phyloP scores from a whole-genome alignment of 768 basidiomycete genomes.

The Boletus huronensis region DNA sequence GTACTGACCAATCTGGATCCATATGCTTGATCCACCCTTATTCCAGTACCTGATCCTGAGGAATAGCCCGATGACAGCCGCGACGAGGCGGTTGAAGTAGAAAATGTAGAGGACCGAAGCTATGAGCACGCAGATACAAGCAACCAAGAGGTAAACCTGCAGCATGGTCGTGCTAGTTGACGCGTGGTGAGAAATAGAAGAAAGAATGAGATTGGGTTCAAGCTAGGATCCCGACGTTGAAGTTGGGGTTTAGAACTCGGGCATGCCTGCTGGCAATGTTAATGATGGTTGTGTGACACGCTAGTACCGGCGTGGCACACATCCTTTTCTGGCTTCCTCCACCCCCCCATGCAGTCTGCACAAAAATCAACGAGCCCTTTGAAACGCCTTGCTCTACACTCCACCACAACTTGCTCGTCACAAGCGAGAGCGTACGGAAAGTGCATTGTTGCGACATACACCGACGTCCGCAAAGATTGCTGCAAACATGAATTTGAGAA shows the following conservation, averaged over 20 bases:
- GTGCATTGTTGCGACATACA: constrained; percentile 81
- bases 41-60: constrained; percentile 80
- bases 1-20: constrained; percentile 74
- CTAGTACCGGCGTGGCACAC: background rate
- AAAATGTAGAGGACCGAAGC: constrained; percentile 74
- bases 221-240: background rate
- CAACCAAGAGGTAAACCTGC: constrained; percentile 55
- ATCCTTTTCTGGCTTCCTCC: background rate
- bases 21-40: constrained; percentile 67
- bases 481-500: constrained; percentile 82
- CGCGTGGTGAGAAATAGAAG: background rate
- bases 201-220: background rate
- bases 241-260: background rate
- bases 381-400: constrained; percentile 62
- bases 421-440: constrained; percentile 82
- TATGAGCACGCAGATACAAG: constrained; percentile 54
- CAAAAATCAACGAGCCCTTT: constrained; percentile 43
- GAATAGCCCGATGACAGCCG: constrained; percentile 56
- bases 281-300: background rate
- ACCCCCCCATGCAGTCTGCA: constrained; percentile 25
- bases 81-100: constrained; percentile 88
- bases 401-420: constrained; percentile 66
- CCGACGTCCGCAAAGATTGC: constrained; percentile 78
- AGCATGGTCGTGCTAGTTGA: constrained; percentile 41
- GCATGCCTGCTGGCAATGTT: constrained; percentile 10